Base-by-base conservation (phyloP, 139 green algal species). In the Coelastrella sp. region DNA sequence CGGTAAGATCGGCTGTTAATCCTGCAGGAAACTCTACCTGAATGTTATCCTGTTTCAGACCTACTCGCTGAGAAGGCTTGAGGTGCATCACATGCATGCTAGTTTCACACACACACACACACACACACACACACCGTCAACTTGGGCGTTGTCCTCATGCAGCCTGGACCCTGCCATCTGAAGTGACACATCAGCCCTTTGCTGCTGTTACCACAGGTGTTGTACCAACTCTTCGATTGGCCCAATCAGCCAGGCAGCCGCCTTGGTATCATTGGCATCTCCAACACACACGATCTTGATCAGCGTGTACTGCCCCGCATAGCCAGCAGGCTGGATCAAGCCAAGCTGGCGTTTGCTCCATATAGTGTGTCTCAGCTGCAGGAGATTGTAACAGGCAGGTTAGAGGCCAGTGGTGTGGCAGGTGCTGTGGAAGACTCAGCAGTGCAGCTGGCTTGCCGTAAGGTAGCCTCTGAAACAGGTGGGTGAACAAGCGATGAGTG, bases 161-260 rank as follows among this genome's bases (percentile, higher is more conserved):
- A n/a, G n/a, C n/a, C n/a, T n/a, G n/a, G n/a, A n/a, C n/a, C n/a
- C n/a, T n/a, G n/a, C n/a, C n/a, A n/a, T n/a, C n/a, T n/a, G n/a
- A n/a, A n/a, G n/a, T n/a, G n/a, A n/a, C n/a, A n/a, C n/a, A n/a
- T 57, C 11, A 9, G 15, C 45, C 11, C 45, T 57, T 57, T 57
- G 45, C 11, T 57, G 15, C 15, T 5, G 11, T 34, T 34, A 34
- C 21, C 3, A 74, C 86, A 95, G 87, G 95, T 99, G 85, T 93
- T 99, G 73, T 99, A 99, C 93, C 99, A 99, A 89, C 87, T 99
- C 81, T 99, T 99, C 85, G 95, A 99, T 67, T 99, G 97, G 97
- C 95, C 95, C 11, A 85, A 82, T 34, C 86, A 85, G 40, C 72
- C 85, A 37, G 89, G 93, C 76, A 88, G 90, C 13, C 89, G 90